Base-by-base conservation (phyloP, 2,329 filamentous ascomycete species). In the Colletotrichum neosansevieriae region DNA sequence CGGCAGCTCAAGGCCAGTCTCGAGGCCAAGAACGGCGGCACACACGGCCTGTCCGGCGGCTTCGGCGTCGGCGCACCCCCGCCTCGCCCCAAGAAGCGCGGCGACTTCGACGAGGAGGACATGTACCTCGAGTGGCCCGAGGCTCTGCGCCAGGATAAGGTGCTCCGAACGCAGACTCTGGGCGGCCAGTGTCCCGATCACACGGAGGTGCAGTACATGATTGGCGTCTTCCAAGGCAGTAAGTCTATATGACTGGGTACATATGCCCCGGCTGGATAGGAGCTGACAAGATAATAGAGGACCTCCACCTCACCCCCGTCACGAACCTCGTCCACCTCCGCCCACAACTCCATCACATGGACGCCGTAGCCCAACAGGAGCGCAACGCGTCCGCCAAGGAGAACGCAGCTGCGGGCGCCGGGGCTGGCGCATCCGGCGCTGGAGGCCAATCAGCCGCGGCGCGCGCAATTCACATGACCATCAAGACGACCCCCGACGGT, bases 321-420 rank as follows among this genome's bases (percentile, higher is more conserved):
- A 89, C 91, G 45, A 91, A 93, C 2, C 88, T 97, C 50, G 92
- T 97, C 47, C 93, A 97, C 76, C 89, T 99, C 75, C 92, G 94
- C 4, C 94, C 96, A 0, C 93, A 98, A 75, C 92, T 97, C 70
- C 94, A 97, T 80, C 94, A 98, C 80, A 86, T 98, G 73, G 96
- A 98, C 80, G 95, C 96, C 3, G 81, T 89, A 51, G 85, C 91
- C 53, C 94, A 98, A 74, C 86, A 93, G 63, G 89, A 92, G 40
- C 87, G 87, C 49, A 83, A 84, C 47, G 73, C 74, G n/a, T 76
- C 79, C 13, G 75, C 51, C 32, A 54, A 54, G 51, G 51, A 54
- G 32, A 83, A 84, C 49, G 73, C 74, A 15, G 76, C 79, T 13
- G 75, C 78, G 38, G 74, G 81, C 77, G 74, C 79, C 51, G 77